Evolutionary conservation across 1,284 basidiomycete species (phyloP), one percentile per base, ranked within the genome.

Genomic region (Sanghuangporus sanghuang): DNA sequence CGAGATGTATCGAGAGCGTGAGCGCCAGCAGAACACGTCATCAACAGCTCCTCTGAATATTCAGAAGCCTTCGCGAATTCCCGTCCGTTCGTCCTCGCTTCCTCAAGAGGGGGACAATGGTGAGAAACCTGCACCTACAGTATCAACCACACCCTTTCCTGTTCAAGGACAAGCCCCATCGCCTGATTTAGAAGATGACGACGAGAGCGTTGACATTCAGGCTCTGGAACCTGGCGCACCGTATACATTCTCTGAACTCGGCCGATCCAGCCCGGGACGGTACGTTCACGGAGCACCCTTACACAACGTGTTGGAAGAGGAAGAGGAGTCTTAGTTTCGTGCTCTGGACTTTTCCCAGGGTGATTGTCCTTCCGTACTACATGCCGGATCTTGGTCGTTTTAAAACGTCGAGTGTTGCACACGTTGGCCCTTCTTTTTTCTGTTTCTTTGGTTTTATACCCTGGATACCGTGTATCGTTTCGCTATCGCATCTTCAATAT

Each of bases 211-310:
- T 18, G 66, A 67, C 60, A 62, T 59, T 49, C 71, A 62, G 64
- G 68, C 64, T 66, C 67, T 55, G 57, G 27, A 65, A 6, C 39
- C 59, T 9, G 35, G 58, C 16, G 74, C 68, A 78, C 16, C 77
- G 76, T 21, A 73, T 80, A 54, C 73, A 74, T 61, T 69, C 61
- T n/a, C 35, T 67, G 78, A 86, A 64, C 69, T 81, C 63, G 79
- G 87, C 59, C 72, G 82, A 66, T 75, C 78, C 11, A 89, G 86
- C 70, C 92, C 92, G 6, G 83, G 77, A 44, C 83, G 92, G 58
- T 95, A 95, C 71, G 77, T 91, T 39, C 93, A 95, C 71, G 93
- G 93, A 40, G 90, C 90, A 32, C 93, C 93, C 32, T 78, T 95
- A 70, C 90, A 94, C 67, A 93, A 93, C 69, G 91, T 93, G 38